These are phyloP conservation scores for Neurospora sp. DNA, from an alignment of 495 filamentous ascomycete genomes.

Conservation along the genomic window DNA sequence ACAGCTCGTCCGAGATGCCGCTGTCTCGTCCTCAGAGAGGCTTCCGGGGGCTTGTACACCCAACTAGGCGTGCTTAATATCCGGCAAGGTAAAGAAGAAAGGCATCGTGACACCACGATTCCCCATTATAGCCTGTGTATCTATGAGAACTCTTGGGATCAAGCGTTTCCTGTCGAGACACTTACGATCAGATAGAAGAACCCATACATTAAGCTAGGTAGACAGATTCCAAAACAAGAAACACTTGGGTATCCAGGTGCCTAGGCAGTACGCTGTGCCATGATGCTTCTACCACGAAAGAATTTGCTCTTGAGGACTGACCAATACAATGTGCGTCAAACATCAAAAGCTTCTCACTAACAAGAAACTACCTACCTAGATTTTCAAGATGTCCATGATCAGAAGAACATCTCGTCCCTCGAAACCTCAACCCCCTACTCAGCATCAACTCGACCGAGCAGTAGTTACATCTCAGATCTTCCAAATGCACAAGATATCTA, in stretches of 20 bases:
- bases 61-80: not conserved
- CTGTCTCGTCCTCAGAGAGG: not conserved
- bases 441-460: not conserved
- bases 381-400: not conserved
- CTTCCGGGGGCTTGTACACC: not conserved
- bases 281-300: accelerated
- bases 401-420: not conserved
- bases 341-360: not conserved
- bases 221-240: not conserved
- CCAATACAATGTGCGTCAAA: not conserved
- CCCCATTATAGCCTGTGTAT: no score
- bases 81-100: no score
- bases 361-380: not conserved
- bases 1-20: not conserved
- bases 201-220: not conserved
- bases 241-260: not conserved
- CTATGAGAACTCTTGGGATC: not conserved
- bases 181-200: not conserved
- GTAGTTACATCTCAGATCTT: not conserved
- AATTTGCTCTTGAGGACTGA: not conserved
- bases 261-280: not conserved
- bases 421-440: not conserved
- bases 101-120: no score
- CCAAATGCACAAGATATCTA: no score
- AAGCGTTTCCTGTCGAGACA: not conserved